A percentile compares a stretch with the other conserved stretches of the same genome.
Evolutionary conservation across 257 asterid genomes (phyloP).

Genomic region (Nicotiana noctiflora): DNA sequence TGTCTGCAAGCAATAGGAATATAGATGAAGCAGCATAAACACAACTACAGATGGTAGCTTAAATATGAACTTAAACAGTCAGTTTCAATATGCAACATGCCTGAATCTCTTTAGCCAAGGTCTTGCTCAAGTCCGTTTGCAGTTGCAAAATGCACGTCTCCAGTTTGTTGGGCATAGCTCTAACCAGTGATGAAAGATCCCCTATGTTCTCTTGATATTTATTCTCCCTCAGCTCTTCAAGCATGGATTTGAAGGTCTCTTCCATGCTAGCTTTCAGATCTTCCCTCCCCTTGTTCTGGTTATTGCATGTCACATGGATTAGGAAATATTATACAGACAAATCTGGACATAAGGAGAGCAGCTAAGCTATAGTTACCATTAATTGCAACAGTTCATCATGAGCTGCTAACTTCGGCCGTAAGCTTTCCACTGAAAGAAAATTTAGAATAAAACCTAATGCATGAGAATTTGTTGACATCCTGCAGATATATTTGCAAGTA

Average conservation of each 20-base stretch:
- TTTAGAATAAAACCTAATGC: slow-evolving; percentile 10
- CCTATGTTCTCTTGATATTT: slow-evolving; percentile 34
- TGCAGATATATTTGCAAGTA: neutral
- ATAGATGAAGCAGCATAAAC: slow-evolving; percentile 13
- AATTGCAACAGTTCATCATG: slow-evolving; percentile 59
- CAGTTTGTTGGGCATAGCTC: slow-evolving; percentile 47
- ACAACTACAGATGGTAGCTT: slow-evolving; percentile 19
- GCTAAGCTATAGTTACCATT: slow-evolving; percentile 46
- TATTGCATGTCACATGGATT: slow-evolving; percentile 20
- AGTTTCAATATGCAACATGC: slow-evolving; percentile 20
- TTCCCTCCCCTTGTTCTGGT: slow-evolving; percentile 74
- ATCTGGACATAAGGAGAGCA: slow-evolving; percentile 8
- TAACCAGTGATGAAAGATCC: slow-evolving; percentile 37
- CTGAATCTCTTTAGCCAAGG: slow-evolving; percentile 58
- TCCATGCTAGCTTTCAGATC: slow-evolving; percentile 58
- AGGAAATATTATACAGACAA: slow-evolving; percentile 11
- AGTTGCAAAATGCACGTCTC: slow-evolving; percentile 44
- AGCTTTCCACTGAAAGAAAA: slow-evolving; percentile 52
- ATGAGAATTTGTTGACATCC: neutral
- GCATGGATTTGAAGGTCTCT: slow-evolving; percentile 41
- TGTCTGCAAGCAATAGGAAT: slow-evolving; percentile 41
- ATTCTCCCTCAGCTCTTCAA: slow-evolving; percentile 46
- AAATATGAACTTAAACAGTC: neutral
- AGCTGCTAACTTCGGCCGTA: slow-evolving; percentile 55
- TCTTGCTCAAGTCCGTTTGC: slow-evolving; percentile 41